Evolutionary conservation across 495 filamentous ascomycete genomes (phyloP).

Genomic region (Acidomyces sp.): DNA sequence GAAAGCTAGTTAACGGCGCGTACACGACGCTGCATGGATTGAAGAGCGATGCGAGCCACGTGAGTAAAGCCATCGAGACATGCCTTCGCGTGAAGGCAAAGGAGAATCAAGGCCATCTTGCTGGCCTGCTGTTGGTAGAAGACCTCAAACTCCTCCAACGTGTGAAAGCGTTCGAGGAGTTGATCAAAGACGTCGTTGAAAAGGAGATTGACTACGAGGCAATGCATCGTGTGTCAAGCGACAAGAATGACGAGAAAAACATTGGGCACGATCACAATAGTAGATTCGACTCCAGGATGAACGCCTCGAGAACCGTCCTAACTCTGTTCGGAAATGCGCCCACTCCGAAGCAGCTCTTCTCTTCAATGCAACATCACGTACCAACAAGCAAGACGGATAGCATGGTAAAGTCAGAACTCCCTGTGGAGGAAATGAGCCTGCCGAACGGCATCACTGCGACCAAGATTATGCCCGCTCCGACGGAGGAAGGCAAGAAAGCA

Average conservation of each 20-base stretch:
- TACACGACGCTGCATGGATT: constrained; percentile 11
- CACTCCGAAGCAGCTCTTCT: constrained; percentile 65
- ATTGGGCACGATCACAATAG: constrained; percentile 1
- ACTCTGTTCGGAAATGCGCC: constrained; percentile 60
- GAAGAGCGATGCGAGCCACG: constrained; percentile 13
- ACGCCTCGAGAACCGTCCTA: constrained; percentile 52
- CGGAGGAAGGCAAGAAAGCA: constrained; percentile 30
- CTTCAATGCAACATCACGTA: constrained; percentile 58
- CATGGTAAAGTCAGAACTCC: constrained; percentile 27
- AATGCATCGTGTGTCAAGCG: background rate
- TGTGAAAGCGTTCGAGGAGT: constrained; percentile 15
- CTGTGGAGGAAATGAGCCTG: constrained; percentile 49
- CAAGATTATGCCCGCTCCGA: constrained; percentile 47
- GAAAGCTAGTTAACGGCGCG: constrained; percentile 7
- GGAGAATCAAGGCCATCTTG: constrained; percentile 1
- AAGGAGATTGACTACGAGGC: constrained; percentile 7
- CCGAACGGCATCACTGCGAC: constrained; percentile 64
- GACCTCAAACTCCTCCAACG: constrained; percentile 20
- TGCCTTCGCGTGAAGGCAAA: constrained; percentile 3
- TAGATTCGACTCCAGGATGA: constrained; percentile 13
- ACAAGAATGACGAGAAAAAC: constrained; percentile 3
- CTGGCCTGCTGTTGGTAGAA: constrained; percentile 5
- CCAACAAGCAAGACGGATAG: constrained; percentile 26
- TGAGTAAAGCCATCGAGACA: constrained; percentile 5
- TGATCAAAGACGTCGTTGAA: constrained; percentile 12